A percentile compares a stretch with the other conserved stretches of the same genome.
These are phyloP conservation scores for Tolypocladium cylindrosporum DNA, from an alignment of 2,329 filamentous ascomycete genomes.

Conservation along the genomic window DNA sequence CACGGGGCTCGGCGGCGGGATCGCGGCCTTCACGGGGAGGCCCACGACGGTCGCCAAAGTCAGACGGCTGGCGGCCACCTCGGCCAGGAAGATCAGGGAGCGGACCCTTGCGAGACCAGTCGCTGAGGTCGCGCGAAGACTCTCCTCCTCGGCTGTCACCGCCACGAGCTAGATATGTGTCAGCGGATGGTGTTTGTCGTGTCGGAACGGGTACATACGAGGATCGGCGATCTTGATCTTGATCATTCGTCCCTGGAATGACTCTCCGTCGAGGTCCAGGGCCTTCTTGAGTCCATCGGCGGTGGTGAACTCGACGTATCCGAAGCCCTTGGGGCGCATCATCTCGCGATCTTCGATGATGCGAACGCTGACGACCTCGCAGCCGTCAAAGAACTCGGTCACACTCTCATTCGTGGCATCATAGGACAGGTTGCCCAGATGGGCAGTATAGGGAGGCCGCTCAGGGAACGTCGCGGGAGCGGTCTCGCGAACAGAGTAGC, in stretches of 20 bases:
- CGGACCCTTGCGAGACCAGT: constrained; percentile 91
- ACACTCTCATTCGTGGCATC: constrained; percentile 80
- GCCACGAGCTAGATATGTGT: constrained; percentile 63
- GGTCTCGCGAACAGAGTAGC: constrained; percentile 58
- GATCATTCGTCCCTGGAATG: constrained; percentile 81
- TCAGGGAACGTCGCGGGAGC: constrained; percentile 67
- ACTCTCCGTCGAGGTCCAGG: constrained; percentile 68
- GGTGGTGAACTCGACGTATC: constrained; percentile 87
- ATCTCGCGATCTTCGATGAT: constrained; percentile 96
- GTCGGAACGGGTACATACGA: constrained; percentile 51
- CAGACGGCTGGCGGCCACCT: constrained; percentile 34
- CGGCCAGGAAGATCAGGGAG: constrained; percentile 60
- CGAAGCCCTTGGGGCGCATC: constrained; percentile 92
- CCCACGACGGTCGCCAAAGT: constrained; percentile 48
- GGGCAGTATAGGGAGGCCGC: constrained; percentile 89
- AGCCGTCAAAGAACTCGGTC: constrained; percentile 74
- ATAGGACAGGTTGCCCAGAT: constrained; percentile 94
- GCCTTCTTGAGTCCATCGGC: constrained; percentile 88
- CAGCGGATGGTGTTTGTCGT: constrained; percentile 14
- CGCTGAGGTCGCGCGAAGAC: constrained; percentile 64
- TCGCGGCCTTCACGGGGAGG: constrained; percentile 42
- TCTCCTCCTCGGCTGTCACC: constrained; percentile 50
- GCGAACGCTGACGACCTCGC: constrained; percentile 80
- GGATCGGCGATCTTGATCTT: constrained; percentile 94
- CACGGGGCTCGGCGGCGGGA: constrained; percentile 45